These are phyloP conservation scores for Podospora australis DNA, from an alignment of 495 filamentous ascomycete species.

Conservation along the genomic window DNA sequence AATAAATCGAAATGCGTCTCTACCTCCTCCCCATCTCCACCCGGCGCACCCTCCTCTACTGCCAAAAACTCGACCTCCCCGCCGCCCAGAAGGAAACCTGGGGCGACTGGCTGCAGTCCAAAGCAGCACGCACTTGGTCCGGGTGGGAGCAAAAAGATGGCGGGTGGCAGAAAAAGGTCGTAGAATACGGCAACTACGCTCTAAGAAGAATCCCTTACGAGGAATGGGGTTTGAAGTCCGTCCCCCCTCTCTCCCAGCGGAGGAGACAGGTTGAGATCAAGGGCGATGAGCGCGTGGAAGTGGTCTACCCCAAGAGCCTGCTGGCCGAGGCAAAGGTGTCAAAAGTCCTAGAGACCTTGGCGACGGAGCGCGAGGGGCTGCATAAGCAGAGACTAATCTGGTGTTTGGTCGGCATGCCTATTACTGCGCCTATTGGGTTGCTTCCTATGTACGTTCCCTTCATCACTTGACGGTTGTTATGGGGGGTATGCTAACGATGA, in stretches of 20 bases:
- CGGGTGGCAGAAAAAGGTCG: constrained; percentile 82
- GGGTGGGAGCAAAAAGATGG: constrained; percentile 76
- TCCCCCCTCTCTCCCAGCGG: constrained; percentile 72
- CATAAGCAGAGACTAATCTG: constrained; percentile 71
- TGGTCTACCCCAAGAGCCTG: constrained; percentile 68
- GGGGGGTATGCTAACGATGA: constrained; percentile 1
- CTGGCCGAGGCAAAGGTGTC: constrained; percentile 56
- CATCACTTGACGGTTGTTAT: not conserved
- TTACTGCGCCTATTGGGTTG: constrained; percentile 74
- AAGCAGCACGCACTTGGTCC: constrained; percentile 70
- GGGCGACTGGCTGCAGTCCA: constrained; percentile 58
- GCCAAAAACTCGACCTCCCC: constrained; percentile 57
- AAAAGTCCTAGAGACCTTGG: constrained; percentile 55
- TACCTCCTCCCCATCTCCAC: constrained; percentile 94
- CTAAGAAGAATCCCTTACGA: constrained; percentile 86
- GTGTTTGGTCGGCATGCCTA: constrained; percentile 74
- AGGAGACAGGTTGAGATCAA: constrained; percentile 55
- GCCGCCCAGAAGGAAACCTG: constrained; percentile 44
- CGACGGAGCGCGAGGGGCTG: constrained; percentile 70
- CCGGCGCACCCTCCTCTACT: constrained; percentile 85
- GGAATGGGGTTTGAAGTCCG: constrained; percentile 95
- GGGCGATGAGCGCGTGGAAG: constrained; percentile 61
- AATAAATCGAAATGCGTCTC: constrained; percentile 77
- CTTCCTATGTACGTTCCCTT: constrained; percentile 66
- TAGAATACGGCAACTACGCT: constrained; percentile 76